Evolutionary conservation across 2,329 filamentous ascomycete genomes (phyloP).

Genomic region (Corynespora cassiicola): DNA sequence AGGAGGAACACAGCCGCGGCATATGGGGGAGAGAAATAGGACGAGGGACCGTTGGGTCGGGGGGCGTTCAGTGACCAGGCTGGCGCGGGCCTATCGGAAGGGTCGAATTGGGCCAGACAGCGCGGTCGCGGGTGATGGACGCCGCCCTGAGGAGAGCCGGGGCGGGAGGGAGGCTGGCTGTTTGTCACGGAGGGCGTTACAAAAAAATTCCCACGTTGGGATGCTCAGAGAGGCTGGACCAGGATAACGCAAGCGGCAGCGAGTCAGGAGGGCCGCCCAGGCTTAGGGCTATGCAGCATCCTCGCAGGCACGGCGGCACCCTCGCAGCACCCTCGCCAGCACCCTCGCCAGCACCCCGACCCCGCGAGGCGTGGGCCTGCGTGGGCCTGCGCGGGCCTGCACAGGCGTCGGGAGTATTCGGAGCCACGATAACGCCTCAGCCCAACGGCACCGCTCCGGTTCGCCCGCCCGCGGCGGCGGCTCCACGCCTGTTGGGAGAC

Average conservation of each 20-base stretch:
- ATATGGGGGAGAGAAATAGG: conserved; percentile 38
- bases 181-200: conserved; percentile 19
- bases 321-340: no score
- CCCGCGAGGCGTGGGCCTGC: no score
- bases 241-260: not conserved
- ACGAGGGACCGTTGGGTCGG: conserved; percentile 21
- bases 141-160: conserved; percentile 24
- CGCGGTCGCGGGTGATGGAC: conserved; percentile 13
- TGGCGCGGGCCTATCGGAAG: conserved; percentile 36
- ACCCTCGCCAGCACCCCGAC: no score
- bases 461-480: no score
- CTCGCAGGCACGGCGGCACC: no score
- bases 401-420: conserved; percentile 21
- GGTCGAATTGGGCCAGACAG: conserved; percentile 14
- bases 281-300: conserved; percentile 9
- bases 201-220: conserved; percentile 21
- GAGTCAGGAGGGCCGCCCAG: conserved; percentile 5
- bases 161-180: not conserved
- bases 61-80: conserved; percentile 17
- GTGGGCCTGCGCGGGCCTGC: conserved; percentile 1
- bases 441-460: no score
- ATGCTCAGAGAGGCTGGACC: conserved; percentile 2
- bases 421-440: no score
- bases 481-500: no score
- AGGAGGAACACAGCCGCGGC: conserved; percentile 34